Percentiles rank a stretch among this genome's conserved stretches.
phyloP scores from a whole-genome alignment of 345 rosid species.

The Reutealis trisperma region DNA sequence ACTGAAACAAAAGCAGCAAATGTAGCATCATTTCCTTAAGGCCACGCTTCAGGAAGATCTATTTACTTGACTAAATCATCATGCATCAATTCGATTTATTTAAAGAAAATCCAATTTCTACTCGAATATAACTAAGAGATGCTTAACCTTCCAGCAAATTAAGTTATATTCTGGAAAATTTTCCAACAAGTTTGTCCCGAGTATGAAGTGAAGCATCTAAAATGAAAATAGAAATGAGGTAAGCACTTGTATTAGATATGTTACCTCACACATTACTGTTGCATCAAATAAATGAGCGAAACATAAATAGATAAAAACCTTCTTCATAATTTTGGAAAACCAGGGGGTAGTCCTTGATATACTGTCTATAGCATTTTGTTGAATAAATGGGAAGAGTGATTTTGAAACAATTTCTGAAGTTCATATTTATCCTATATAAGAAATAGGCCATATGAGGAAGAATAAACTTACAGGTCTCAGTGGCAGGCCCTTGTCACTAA shows the following conservation, averaged over 20 bases:
- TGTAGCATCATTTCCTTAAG: background rate
- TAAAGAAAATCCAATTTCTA: background rate
- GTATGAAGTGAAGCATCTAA: background rate
- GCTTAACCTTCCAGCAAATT: background rate
- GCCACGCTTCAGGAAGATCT: background rate
- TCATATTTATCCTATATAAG: background rate
- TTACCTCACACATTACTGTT: too few relatives aligned
- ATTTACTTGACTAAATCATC: background rate
- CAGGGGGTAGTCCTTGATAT: too few relatives aligned
- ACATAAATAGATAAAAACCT: too few relatives aligned
- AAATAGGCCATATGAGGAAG: constrained; percentile 1
- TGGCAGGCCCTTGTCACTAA: constrained; percentile 91
- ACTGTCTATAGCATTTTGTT: too few relatives aligned
- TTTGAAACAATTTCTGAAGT: background rate
- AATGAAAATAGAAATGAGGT: background rate
- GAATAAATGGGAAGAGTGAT: too few relatives aligned
- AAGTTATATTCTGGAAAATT: background rate
- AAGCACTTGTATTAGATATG: background rate
- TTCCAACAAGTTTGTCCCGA: background rate
- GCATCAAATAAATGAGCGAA: too few relatives aligned
- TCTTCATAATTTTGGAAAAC: too few relatives aligned
- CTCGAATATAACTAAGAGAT: background rate
- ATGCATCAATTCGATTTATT: background rate
- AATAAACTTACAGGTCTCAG: constrained; percentile 82
- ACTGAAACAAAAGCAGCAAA: background rate